phyloP scores from a whole-genome alignment of 108 stramenopile genomes.

The Hondaea fermentalgiana region DNA sequence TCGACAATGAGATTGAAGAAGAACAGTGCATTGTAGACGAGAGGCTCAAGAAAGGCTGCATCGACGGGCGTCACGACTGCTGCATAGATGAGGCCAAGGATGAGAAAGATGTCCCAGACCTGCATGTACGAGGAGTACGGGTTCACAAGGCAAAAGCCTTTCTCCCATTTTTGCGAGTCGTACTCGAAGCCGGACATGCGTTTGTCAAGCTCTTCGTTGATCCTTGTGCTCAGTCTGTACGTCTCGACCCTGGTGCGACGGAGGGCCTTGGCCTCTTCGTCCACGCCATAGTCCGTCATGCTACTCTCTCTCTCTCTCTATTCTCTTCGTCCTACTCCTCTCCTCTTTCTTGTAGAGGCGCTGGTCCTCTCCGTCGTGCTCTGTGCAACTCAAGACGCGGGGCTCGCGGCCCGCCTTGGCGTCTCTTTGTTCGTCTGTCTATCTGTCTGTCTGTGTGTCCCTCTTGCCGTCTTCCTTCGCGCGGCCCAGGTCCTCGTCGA shows the following conservation, averaged over 20 bases:
- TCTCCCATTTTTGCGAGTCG: not conserved
- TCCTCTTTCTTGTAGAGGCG: too few relatives aligned
- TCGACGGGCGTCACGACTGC: not conserved
- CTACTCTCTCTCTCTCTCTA: too few relatives aligned
- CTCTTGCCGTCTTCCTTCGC: too few relatives aligned
- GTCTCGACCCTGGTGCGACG: not conserved
- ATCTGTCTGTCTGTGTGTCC: too few relatives aligned
- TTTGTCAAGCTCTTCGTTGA: not conserved
- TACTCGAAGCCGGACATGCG: not conserved
- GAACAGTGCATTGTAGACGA: not conserved
- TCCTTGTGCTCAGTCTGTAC: not conserved
- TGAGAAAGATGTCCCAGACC: not conserved
- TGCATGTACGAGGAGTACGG: not conserved
- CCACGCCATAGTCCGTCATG: not conserved
- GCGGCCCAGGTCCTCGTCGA: too few relatives aligned
- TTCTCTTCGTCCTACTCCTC: too few relatives aligned
- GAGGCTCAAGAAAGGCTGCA: not conserved
- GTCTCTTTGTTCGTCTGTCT: too few relatives aligned
- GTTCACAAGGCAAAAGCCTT: not conserved
- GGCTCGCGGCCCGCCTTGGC: too few relatives aligned
- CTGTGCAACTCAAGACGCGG: too few relatives aligned
- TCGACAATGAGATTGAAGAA: constrained; percentile 6
- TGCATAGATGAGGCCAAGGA: not conserved
- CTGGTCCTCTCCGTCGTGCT: too few relatives aligned
- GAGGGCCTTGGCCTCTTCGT: not conserved